Evolutionary conservation across 305 asterid species (phyloP), one percentile per base, ranked within the genome.

Genomic region (Plantago lanceolata): DNA sequence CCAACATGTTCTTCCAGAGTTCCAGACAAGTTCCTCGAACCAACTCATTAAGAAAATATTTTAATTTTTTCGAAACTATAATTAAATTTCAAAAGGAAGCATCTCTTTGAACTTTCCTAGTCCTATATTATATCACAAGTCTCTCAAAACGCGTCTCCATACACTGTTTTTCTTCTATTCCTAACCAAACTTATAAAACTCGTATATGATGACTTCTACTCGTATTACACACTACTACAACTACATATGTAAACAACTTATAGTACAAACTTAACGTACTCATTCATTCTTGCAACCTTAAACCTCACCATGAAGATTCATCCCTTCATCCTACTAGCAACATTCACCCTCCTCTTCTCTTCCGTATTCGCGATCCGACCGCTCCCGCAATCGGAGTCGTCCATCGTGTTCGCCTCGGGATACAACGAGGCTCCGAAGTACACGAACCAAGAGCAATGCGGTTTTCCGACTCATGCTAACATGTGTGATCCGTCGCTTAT

Each of bases 381-480:
- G 0, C 15, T 67, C 45, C 70, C 78, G 3, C 62, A 19, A 5
- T 2, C 45, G 45, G 37, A 26, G 19, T 47, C 19, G 17, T 57
- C 67, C 16, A 50, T 9, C 17, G 8, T 53, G 0, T 48, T 48
- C 17, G 11, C 33, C 19, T 57, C 70, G 20, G 61, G 55, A 7
- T 88, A 76, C 65, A 16, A 35, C 0, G 68, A 73, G 73, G 76
- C 86, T 17, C 87, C 94, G 3, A 65, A 48, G 5, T 82, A 78
- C 60, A 18, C 63, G 1, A 88, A 88, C 26, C 71, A 69, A 26
- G 20, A 64, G 0, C 72, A 74, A 59, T 82, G 89, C 67, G 7
- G 55, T 20, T 16, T 4, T 21, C 35, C 76, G 1, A 19, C 16
- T 7, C 45, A 2, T 3, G 45, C 15, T 40, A 72, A 76, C 13